These are phyloP conservation scores for Knoxdaviesia capensis DNA, from an alignment of 2,329 filamentous ascomycete species.

Conservation along the genomic window DNA sequence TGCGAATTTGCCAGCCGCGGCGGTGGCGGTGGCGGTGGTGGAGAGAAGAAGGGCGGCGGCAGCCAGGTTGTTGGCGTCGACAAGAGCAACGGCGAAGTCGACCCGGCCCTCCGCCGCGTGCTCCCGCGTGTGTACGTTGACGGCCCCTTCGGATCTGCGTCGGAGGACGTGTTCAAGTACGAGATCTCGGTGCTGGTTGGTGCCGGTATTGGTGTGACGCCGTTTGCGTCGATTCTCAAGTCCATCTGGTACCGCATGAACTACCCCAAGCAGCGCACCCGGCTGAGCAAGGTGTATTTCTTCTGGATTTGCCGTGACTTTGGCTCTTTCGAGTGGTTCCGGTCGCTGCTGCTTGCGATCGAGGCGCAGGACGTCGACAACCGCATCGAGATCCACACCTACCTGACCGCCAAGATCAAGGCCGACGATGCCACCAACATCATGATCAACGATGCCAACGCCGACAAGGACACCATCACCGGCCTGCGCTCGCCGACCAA, in stretches of 20 bases:
- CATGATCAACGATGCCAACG: conserved; percentile 79
- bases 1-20: conserved; percentile 45
- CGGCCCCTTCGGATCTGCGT: conserved; percentile 69
- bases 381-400: conserved; percentile 77
- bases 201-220: conserved; percentile 71
- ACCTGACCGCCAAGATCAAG: conserved; percentile 74
- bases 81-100: conserved; percentile 35
- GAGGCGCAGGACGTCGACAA: conserved; percentile 71
- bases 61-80: conserved; percentile 53
- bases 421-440: conserved; percentile 74
- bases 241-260: conserved; percentile 90
- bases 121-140: conserved; percentile 68
- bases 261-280: conserved; percentile 61
- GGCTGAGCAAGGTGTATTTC: conserved; percentile 74
- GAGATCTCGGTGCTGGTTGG: conserved; percentile 63
- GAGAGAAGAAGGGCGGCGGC: conserved; percentile 25
- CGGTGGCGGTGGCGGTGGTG: conserved; percentile 1
- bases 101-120: conserved; percentile 51
- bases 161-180: conserved; percentile 80
- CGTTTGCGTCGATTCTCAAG: conserved; percentile 72
- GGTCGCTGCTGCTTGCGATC: conserved; percentile 63
- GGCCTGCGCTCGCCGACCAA: conserved; percentile 66
- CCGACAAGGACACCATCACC: conserved; percentile 68
- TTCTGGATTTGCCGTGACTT: conserved; percentile 87
- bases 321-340: conserved; percentile 78